These are phyloP conservation scores for Adansonia digitata DNA, from an alignment of 345 rosid species.

Conservation along the genomic window DNA sequence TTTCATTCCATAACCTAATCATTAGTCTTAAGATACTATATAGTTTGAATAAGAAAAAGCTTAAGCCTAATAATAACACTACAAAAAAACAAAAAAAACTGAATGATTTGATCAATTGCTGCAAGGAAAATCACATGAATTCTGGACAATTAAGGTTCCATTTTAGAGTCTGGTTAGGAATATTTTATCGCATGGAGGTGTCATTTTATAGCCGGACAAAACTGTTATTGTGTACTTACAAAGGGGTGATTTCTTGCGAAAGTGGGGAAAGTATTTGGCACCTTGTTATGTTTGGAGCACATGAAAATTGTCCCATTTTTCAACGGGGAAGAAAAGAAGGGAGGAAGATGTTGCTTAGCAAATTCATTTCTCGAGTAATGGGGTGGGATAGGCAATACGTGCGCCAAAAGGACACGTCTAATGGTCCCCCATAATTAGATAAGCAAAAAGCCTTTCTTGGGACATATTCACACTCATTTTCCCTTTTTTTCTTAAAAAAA, in stretches of 20 bases:
- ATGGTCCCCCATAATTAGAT: constrained; percentile 15
- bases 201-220: background rate
- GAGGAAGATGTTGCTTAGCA: constrained; percentile 4
- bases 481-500: too few relatives aligned
- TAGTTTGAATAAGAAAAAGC: background rate
- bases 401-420: constrained; percentile 23
- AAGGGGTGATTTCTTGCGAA: background rate
- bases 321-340: background rate
- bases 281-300: background rate
- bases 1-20: background rate
- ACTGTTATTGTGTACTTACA: background rate
- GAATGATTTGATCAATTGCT: background rate
- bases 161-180: too few relatives aligned
- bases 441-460: background rate
- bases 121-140: background rate
- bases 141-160: background rate
- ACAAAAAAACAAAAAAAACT: background rate
- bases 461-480: constrained; percentile 2
- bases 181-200: too few relatives aligned
- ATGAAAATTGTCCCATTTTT: background rate
- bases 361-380: background rate
- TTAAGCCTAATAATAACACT: background rate
- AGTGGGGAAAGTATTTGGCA: background rate
- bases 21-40: background rate
- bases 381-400: constrained; percentile 5